These are phyloP conservation scores for Phytophthora niederhauseri DNA, from an alignment of 352 stramenopile species.

Conservation along the genomic window DNA sequence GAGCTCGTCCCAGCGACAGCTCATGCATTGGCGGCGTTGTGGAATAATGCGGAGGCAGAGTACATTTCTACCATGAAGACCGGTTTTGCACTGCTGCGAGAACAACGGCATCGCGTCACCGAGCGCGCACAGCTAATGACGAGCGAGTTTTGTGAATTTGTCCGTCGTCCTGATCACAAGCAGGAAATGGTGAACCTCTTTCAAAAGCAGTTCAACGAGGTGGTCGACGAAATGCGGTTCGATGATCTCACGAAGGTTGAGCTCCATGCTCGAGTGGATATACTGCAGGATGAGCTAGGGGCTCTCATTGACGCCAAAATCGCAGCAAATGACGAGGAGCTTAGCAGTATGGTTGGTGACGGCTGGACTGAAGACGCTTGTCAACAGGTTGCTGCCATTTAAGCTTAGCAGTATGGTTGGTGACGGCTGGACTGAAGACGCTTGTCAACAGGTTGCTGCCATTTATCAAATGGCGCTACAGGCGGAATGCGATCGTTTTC, in stretches of 20 bases:
- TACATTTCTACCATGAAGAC: constrained; percentile 59
- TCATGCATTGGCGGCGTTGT: constrained; percentile 43
- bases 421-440: constrained; percentile 70
- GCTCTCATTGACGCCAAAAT: constrained; percentile 50
- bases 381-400: constrained; percentile 48
- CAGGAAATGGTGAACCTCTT: constrained; percentile 72
- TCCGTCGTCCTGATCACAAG: constrained; percentile 69
- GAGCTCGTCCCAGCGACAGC: constrained; percentile 41
- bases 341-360: constrained; percentile 49
- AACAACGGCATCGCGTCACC: constrained; percentile 41
- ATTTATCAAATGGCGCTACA: constrained; percentile 67
- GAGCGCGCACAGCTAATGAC: constrained; percentile 41
- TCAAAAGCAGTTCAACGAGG: constrained; percentile 76
- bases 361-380: constrained; percentile 66
- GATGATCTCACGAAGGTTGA: constrained; percentile 83
- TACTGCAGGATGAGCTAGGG: constrained; percentile 71
- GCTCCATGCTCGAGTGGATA: constrained; percentile 73
- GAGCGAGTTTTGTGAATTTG: constrained; percentile 56
- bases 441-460: constrained; percentile 43
- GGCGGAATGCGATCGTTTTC: constrained; percentile 76
- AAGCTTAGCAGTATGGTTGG: constrained; percentile 49
- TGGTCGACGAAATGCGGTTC: constrained; percentile 86
- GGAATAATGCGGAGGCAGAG: constrained; percentile 61
- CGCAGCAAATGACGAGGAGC: constrained; percentile 50
- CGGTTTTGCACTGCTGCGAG: constrained; percentile 44